Evolutionary conservation across 2,329 filamentous ascomycete genomes (phyloP), one percentile per base, ranked within the genome.

Genomic region (Fusarium irregulare): DNA sequence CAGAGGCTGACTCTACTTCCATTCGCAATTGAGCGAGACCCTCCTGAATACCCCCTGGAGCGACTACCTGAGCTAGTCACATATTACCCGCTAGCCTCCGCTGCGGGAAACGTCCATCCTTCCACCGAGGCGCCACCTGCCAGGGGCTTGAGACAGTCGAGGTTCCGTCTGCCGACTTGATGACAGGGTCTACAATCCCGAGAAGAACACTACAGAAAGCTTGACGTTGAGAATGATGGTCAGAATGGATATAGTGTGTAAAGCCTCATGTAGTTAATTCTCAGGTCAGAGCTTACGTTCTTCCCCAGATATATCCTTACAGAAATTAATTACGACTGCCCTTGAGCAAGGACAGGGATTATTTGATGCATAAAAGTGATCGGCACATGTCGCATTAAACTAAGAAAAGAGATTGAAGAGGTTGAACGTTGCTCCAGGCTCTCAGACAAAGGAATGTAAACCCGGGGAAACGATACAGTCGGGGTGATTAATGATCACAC

Each of bases 71-170:
- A n/a, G 21, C 20, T 50, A 41, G 50, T 21, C 28, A 30, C 46
- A 27, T 21, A 37, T 20, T 64, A 48, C 30, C 62, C 55, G 47
- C 55, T 66, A 66, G 62, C 44, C 47, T 66, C 48, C 53, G 48
- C 25, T 30, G 34, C 42, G 44, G 63, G 28, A 49, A 40, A 55
- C 42, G 34, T 37, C 25, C 27, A 50, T 41, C 49, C 49, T 27
- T 51, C 40, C 46, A 53, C 62, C 23, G 60, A 64, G 60, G 50
- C 63, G 50, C 37, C 40, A 27, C 55, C 48, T 41, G 34, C 40
- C 61, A 66, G 56, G 62, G 56, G 40, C 54, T 46, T 34, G 48
- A 48, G 40, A 50, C 32, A 54, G 42, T 60, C 37, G 28, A 66
- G 30, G 30, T 46, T 32, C 62, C 48, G 44, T 41, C 18, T 46